phyloP scores from a whole-genome alignment of 139 green algal species.

The Chlamydomonas applanata region DNA sequence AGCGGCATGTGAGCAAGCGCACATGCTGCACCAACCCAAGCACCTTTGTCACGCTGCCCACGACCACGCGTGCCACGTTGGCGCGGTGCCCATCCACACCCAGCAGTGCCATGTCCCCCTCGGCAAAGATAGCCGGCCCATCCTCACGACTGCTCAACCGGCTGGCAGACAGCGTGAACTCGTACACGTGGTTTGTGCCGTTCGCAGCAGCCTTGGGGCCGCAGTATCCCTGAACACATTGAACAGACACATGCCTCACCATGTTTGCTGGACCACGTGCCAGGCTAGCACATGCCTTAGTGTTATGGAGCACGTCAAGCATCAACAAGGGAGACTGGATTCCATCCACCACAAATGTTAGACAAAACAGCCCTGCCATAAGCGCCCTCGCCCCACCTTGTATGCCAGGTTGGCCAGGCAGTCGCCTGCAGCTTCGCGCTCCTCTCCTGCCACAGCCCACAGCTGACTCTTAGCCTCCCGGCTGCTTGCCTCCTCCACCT shows the following conservation, averaged over 20 bases:
- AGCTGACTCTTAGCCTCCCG: conserved; percentile 24
- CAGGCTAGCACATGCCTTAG: too few relatives aligned
- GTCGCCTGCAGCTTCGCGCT: conserved; percentile 45
- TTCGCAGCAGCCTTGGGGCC: background rate
- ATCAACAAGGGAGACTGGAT: too few relatives aligned
- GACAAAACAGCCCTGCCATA: too few relatives aligned
- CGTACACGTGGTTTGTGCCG: conserved; percentile 15
- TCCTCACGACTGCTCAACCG: background rate
- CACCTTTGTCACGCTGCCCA: conserved; percentile 20
- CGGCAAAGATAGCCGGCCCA: background rate
- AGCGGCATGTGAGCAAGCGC: background rate
- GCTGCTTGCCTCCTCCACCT: conserved; percentile 62
- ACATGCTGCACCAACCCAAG: conserved; percentile 2
- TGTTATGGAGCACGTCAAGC: too few relatives aligned
- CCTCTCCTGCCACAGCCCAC: conserved; percentile 57
- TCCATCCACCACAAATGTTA: too few relatives aligned
- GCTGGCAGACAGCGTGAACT: conserved; percentile 17
- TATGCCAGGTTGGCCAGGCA: background rate
- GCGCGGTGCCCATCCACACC: conserved; percentile 63
- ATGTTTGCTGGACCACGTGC: too few relatives aligned
- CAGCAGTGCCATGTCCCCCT: conserved; percentile 67
- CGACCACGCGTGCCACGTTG: conserved; percentile 24
- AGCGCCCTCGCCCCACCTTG: too few relatives aligned
- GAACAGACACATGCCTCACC: too few relatives aligned
- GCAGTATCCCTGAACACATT: background rate